Percentiles rank a stretch among this genome's conserved stretches.
These are phyloP conservation scores for Mycena latifolia DNA, from an alignment of 768 basidiomycete genomes.

Conservation along the genomic window DNA sequence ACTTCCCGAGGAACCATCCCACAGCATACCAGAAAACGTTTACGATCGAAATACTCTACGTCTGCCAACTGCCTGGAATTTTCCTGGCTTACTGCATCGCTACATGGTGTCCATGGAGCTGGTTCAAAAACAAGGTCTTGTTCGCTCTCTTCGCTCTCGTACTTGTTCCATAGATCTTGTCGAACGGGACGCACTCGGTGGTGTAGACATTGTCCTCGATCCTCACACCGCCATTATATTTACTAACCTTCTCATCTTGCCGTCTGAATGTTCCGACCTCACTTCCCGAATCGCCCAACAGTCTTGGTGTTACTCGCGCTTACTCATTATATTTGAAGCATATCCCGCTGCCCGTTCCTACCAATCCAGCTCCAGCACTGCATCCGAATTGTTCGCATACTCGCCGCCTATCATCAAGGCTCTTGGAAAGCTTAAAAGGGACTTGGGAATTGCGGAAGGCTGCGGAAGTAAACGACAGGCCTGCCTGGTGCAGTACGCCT, in stretches of 20 bases:
- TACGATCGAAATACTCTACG: slow-evolving; percentile 59
- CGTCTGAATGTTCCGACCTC: slow-evolving; percentile 61
- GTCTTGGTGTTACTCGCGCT: slow-evolving; percentile 71
- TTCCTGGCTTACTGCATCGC: slow-evolving; percentile 58
- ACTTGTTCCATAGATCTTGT: slow-evolving; percentile 66
- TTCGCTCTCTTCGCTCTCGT: slow-evolving; percentile 60
- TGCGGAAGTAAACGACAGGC: slow-evolving; percentile 61
- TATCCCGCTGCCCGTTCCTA: slow-evolving; percentile 63
- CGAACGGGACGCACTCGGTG: slow-evolving; percentile 72
- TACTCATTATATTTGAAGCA: slow-evolving; percentile 77
- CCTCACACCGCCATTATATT: slow-evolving; percentile 70
- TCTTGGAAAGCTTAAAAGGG: slow-evolving; percentile 74
- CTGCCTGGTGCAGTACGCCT: slow-evolving; percentile 66
- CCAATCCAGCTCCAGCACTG: slow-evolving; percentile 28
- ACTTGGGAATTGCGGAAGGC: slow-evolving; percentile 72
- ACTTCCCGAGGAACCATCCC: slow-evolving; percentile 31
- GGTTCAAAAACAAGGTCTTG: slow-evolving; percentile 75
- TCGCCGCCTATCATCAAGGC: slow-evolving; percentile 78
- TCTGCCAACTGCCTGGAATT: slow-evolving; percentile 48
- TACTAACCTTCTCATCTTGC: slow-evolving; percentile 58
- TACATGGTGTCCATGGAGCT: slow-evolving; percentile 80
- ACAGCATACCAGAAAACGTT: slow-evolving; percentile 54
- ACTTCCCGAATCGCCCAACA: slow-evolving; percentile 58
- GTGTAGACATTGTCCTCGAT: slow-evolving; percentile 77
- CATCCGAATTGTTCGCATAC: slow-evolving; percentile 59